Evolutionary conservation across 106 monocot genomes (phyloP).

Genomic region (Hemerocallis citrina): DNA sequence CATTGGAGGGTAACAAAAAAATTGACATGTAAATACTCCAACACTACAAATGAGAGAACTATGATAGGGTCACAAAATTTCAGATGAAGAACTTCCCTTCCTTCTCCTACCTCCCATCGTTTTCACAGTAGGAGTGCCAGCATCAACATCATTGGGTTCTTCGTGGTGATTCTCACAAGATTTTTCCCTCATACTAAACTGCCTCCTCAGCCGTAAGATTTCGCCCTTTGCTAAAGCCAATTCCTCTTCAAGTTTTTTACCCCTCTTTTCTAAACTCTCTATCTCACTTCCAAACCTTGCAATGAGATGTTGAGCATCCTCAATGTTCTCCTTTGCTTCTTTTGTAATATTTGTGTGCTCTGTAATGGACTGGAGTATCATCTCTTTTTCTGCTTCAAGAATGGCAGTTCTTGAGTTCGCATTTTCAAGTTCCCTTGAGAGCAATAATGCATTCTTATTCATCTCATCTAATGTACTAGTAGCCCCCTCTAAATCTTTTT

Average conservation of each 20-base stretch:
- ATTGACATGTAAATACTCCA: no score
- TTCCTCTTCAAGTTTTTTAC: conserved; percentile 70
- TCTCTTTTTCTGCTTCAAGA: conserved; percentile 77
- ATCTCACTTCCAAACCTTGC: conserved; percentile 50
- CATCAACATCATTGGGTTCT: conserved; percentile 19
- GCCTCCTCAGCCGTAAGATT: conserved; percentile 62
- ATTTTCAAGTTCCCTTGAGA: conserved; percentile 69
- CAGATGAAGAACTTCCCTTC: conserved; percentile 21
- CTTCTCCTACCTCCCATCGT: conserved; percentile 44
- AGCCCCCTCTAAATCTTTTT: conserved; percentile 60
- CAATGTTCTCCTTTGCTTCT: conserved; percentile 69
- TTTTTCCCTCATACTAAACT: conserved; percentile 19
- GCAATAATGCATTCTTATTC: conserved; percentile 43
- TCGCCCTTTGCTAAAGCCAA: conserved; percentile 77
- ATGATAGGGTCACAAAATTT: conserved; percentile 5
- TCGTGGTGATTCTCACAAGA: conserved; percentile 11
- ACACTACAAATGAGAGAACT: no score
- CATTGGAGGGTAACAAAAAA: no score
- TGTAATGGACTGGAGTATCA: conserved; percentile 45
- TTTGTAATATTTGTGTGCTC: conserved; percentile 53
- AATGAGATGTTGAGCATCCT: conserved; percentile 75
- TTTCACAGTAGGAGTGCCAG: conserved; percentile 26
- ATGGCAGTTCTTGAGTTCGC: conserved; percentile 25
- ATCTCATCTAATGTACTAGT: conserved; percentile 75
- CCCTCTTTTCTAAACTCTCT: conserved; percentile 46